A percentile compares a stretch with the other conserved stretches of the same genome.
These are phyloP conservation scores for Daldinia decipiens DNA, from an alignment of 495 filamentous ascomycete genomes.

Conservation along the genomic window DNA sequence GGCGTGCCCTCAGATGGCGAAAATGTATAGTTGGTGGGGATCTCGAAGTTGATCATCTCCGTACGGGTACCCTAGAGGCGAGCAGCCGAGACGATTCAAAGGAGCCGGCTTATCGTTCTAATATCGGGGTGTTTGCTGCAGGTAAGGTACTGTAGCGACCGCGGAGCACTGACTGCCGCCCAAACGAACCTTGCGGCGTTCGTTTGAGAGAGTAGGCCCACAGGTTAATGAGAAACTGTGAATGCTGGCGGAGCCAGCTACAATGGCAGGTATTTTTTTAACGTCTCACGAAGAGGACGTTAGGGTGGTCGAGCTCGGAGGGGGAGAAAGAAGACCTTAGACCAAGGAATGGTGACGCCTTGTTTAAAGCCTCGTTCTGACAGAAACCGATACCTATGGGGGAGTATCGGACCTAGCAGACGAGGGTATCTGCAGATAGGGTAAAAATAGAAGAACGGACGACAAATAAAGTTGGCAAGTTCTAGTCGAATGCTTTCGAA, in stretches of 20 bases:
- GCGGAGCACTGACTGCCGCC: slow-evolving; percentile 76
- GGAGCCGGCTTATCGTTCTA: slow-evolving; percentile 23
- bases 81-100: slow-evolving; percentile 10
- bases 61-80: slow-evolving; percentile 44
- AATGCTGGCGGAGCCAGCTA: slow-evolving; percentile 69
- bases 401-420: slow-evolving; percentile 92
- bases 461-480: slow-evolving; percentile 20
- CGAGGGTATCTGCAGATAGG: slow-evolving; percentile 76
- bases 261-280: slow-evolving; percentile 50
- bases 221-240: slow-evolving; percentile 64
- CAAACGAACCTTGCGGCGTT: slow-evolving; percentile 91
- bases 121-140: slow-evolving; percentile 39
- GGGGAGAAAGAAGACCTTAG: slow-evolving; percentile 81
- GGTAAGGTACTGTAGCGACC: slow-evolving; percentile 55
- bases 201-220: slow-evolving; percentile 97
- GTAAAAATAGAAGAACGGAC: slow-evolving; percentile 12
- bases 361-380: slow-evolving; percentile 70
- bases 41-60: slow-evolving; percentile 85
- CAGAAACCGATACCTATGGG: slow-evolving; percentile 86
- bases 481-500: slow-evolving; percentile 38
- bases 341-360: slow-evolving; percentile 86
- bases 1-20: slow-evolving; percentile 85
- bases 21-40: slow-evolving; percentile 79
- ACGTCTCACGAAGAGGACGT: slow-evolving; percentile 71
- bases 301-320: slow-evolving; percentile 89